Conservation (phyloP, 2,329 filamentous ascomycete genomes). For the Cephalotrichum gorgonifer region DNA sequence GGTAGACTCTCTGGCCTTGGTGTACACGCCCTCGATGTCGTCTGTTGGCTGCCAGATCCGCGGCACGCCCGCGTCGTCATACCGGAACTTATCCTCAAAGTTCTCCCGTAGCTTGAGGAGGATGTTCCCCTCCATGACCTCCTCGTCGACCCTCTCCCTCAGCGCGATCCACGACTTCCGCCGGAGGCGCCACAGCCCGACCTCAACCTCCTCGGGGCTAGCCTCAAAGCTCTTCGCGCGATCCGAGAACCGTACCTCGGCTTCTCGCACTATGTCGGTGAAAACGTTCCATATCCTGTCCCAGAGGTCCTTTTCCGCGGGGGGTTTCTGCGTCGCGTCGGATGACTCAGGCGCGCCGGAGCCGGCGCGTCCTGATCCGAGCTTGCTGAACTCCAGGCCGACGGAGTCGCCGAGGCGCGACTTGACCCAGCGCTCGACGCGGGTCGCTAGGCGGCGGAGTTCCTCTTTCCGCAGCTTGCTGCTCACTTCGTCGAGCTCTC, state of each 20-base stretch:
- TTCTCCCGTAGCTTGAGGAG: constrained; percentile 92
- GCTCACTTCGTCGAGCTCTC: constrained; percentile 86
- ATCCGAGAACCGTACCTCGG: constrained; percentile 75
- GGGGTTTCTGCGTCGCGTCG: constrained; percentile 62
- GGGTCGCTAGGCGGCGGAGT: constrained; percentile 82
- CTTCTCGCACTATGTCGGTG: constrained; percentile 69
- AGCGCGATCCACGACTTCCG: constrained; percentile 92
- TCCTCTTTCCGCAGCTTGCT: constrained; percentile 81
- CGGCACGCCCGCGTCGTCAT: constrained; percentile 88
- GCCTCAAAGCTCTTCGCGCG: constrained; percentile 91
- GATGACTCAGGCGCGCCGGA: constrained; percentile 70
- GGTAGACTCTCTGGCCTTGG: constrained; percentile 82
- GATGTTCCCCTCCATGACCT: constrained; percentile 96
- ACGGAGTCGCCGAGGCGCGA: constrained; percentile 79
- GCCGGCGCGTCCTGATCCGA: constrained; percentile 79
- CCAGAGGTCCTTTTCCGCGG: constrained; percentile 77
- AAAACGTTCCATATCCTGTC: constrained; percentile 91
- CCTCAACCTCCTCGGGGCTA: constrained; percentile 78
- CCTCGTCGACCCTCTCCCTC: constrained; percentile 84
- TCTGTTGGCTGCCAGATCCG: constrained; percentile 94
- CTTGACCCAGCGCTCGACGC: constrained; percentile 89
- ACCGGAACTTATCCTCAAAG: constrained; percentile 98
- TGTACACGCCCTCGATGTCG: constrained; percentile 94
- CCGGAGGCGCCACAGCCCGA: constrained; percentile 84
- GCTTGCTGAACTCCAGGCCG: constrained; percentile 89